These are phyloP conservation scores for Pulveroboletus sp. DNA, from an alignment of 768 basidiomycete genomes.

Conservation along the genomic window DNA sequence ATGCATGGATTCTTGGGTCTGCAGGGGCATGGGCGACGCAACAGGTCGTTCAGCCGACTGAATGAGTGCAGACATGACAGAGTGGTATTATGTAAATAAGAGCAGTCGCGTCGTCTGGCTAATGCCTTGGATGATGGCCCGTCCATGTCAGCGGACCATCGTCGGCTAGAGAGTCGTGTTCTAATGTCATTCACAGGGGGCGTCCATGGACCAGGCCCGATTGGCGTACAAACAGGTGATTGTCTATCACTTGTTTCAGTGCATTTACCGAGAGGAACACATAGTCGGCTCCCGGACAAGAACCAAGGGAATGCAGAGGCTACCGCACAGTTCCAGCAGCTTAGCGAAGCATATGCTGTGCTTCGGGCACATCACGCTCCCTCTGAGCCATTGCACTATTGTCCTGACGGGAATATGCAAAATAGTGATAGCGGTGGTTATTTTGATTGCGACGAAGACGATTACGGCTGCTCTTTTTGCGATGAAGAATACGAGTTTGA, in stretches of 20 bases:
- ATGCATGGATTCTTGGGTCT: slow-evolving; percentile 7
- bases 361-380: slow-evolving; percentile 49
- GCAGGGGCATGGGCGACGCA: slow-evolving; percentile 1
- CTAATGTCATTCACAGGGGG: slow-evolving; percentile 39
- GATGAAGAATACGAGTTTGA: slow-evolving; percentile 32
- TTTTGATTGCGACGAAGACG: slow-evolving; percentile 26
- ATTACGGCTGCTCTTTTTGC: slow-evolving; percentile 25
- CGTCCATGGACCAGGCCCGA: slow-evolving; percentile 61
- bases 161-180: not conserved
- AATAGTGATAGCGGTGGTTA: slow-evolving; percentile 37
- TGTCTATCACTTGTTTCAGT: not conserved
- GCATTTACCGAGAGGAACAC: not conserved
- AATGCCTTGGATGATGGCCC: slow-evolving; percentile 17
- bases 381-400: slow-evolving; percentile 20
- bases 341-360: slow-evolving; percentile 64
- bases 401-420: slow-evolving; percentile 18
- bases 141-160: slow-evolving; percentile 7
- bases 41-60: not conserved
- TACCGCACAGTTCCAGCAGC: slow-evolving; percentile 62
- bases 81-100: too few relatives aligned
- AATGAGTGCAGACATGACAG: slow-evolving; percentile 9
- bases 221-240: slow-evolving; percentile 63
- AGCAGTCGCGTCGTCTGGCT: slow-evolving; percentile 3
- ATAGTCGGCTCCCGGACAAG: slow-evolving; percentile 70
- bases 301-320: slow-evolving; percentile 62